Conservation (phyloP, 2,329 filamentous ascomycete species). For the Calonectria pteridis region DNA sequence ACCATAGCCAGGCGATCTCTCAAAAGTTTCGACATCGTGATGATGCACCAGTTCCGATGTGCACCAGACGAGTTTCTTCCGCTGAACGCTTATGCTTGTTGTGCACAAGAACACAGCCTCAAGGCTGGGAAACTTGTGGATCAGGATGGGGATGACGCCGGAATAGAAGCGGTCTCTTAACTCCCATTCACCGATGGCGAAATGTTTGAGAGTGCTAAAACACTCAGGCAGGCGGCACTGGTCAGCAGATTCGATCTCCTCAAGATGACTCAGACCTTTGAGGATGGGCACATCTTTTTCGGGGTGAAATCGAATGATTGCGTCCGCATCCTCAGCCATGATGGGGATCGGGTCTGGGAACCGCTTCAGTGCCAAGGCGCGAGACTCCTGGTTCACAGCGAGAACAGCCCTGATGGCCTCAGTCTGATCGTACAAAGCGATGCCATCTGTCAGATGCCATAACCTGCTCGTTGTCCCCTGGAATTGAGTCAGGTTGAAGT, state of each 20-base stretch:
- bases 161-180: not conserved
- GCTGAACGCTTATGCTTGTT: conserved; percentile 14
- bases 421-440: conserved; percentile 46
- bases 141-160: not conserved
- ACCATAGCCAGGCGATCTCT: conserved; percentile 40
- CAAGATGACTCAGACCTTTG: conserved; percentile 18
- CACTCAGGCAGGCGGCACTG: conserved; percentile 44
- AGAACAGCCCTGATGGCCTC: conserved; percentile 46
- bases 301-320: conserved; percentile 47
- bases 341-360: conserved; percentile 51
- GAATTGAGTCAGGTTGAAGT: conserved; percentile 35
- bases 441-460: conserved; percentile 39
- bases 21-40: conserved; percentile 44
- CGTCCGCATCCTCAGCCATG: conserved; percentile 38
- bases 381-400: conserved; percentile 52
- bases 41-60: conserved; percentile 45
- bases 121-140: conserved; percentile 42
- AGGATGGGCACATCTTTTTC: conserved; percentile 49
- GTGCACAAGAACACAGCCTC: conserved; percentile 43
- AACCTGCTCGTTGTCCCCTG: conserved; percentile 25
- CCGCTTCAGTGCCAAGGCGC: conserved; percentile 45
- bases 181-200: conserved; percentile 39
- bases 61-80: conserved; percentile 47
- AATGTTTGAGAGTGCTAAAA: conserved; percentile 45
- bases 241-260: not conserved